These are phyloP conservation scores for Wickerhamomyces tratensis DNA, from an alignment of 805 yeast genomes.

Conservation along the genomic window DNA sequence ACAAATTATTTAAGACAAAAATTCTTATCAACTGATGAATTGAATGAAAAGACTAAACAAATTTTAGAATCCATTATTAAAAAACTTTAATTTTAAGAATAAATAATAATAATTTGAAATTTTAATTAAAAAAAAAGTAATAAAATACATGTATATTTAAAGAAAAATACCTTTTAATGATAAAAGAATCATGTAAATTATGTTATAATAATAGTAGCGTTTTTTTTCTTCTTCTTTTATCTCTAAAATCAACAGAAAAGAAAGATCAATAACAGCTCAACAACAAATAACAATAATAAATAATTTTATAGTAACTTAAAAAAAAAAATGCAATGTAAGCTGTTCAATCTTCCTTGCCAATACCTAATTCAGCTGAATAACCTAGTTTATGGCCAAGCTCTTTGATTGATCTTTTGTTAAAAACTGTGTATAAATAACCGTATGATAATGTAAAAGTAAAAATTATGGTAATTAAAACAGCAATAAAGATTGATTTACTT, in stretches of 20 bases:
- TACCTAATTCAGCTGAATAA: slow-evolving; percentile 9
- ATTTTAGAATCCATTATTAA: slow-evolving; percentile 16
- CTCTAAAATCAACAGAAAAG: too few relatives aligned
- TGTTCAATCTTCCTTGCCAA: slow-evolving; percentile 6
- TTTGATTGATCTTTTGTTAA: slow-evolving; percentile 10
- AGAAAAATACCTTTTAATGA: too few relatives aligned
- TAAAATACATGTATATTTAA: too few relatives aligned
- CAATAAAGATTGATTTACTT: not conserved
- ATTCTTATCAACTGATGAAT: not conserved
- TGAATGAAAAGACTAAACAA: slow-evolving; percentile 9
- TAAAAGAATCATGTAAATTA: too few relatives aligned
- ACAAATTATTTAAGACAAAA: slow-evolving; percentile 11
- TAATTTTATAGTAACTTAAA: not conserved
- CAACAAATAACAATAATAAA: not conserved
- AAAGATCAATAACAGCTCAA: too few relatives aligned
- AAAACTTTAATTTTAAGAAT: slow-evolving; percentile 6
- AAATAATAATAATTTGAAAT: too few relatives aligned
- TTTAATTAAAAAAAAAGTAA: too few relatives aligned
- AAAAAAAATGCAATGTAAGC: not conserved
- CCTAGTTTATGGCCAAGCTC: slow-evolving; percentile 12
- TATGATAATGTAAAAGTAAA: slow-evolving; percentile 5
- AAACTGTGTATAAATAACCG: slow-evolving; percentile 8
- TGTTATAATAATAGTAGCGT: too few relatives aligned
- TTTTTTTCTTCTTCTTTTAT: too few relatives aligned
- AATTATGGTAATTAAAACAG: slow-evolving; percentile 1